These are phyloP conservation scores for Eleusine coracana DNA, from an alignment of 176 grass and related monocot genomes.

Conservation along the genomic window DNA sequence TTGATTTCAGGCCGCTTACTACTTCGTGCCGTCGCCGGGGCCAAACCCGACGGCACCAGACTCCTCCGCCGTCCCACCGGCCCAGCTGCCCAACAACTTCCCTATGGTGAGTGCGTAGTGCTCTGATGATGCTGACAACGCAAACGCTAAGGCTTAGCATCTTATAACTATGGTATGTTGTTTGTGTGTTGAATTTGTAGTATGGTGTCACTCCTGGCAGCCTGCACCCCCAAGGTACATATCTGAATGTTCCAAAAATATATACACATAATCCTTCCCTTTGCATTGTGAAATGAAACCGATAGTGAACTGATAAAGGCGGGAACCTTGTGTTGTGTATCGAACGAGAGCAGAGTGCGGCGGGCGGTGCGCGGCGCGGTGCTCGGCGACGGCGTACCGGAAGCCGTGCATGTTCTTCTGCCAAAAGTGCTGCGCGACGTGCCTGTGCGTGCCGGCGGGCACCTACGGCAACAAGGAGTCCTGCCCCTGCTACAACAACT, in stretches of 20 bases:
- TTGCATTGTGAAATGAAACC: not conserved
- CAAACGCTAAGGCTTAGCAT: too few species aligned
- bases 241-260: not conserved
- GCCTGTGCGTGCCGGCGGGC: constrained; percentile 66
- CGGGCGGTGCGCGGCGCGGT: constrained; percentile 42
- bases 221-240: constrained; percentile 56
- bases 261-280: too few species aligned
- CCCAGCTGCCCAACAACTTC: constrained; percentile 10
- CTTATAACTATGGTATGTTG: not conserved
- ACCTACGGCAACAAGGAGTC: constrained; percentile 74
- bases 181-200: constrained; percentile 24
- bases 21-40: not conserved
- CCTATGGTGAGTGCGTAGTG: not conserved
- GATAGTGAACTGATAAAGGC: too few species aligned
- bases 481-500: constrained; percentile 75
- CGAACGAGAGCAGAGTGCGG: constrained; percentile 42
- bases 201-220: constrained; percentile 64
- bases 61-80: not conserved
- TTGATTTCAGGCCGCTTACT: constrained; percentile 8
- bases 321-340: not conserved
- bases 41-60: not conserved
- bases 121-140: not conserved
- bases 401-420: constrained; percentile 91
- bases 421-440: constrained; percentile 67
- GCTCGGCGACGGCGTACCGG: constrained; percentile 73